Evolutionary conservation across 306 rosid species (phyloP).

Genomic region (Oemleria cerasiformis): DNA sequence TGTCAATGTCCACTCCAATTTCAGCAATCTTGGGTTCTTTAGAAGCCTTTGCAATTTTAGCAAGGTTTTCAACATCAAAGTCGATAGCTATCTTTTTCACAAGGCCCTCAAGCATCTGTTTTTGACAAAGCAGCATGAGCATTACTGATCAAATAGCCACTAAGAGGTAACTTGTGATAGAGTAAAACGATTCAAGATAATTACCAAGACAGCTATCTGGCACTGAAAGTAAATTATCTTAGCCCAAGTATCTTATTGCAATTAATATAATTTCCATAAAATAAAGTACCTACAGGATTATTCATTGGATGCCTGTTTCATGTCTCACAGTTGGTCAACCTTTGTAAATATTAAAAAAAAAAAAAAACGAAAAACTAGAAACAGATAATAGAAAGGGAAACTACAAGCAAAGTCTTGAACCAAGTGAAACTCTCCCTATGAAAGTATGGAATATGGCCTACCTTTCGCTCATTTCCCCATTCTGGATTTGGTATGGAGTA

Average conservation of each 20-base stretch:
- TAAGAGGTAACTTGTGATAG: background rate
- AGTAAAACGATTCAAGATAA: background rate
- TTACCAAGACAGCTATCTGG: background rate
- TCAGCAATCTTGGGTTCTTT: conserved; percentile 79
- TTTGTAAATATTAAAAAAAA: too few relatives aligned
- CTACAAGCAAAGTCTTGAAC: too few relatives aligned
- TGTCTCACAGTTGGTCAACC: too few relatives aligned
- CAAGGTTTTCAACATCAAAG: conserved; percentile 77
- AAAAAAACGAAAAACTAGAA: too few relatives aligned
- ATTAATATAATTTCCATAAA: background rate
- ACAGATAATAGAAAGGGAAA: too few relatives aligned
- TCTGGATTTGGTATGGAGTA: background rate
- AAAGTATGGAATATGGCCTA: background rate
- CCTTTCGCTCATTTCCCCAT: background rate
- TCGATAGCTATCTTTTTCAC: conserved; percentile 74
- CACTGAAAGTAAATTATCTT: background rate
- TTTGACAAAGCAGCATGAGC: background rate
- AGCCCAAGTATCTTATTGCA: background rate
- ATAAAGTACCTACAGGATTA: too few relatives aligned
- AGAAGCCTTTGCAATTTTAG: conserved; percentile 63
- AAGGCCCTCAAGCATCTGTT: conserved; percentile 81
- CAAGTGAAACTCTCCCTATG: too few relatives aligned
- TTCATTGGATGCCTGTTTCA: too few relatives aligned
- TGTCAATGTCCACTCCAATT: conserved; percentile 82
- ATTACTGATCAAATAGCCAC: background rate